Evolutionary conservation across 2,329 filamentous ascomycete species (phyloP).

Genomic region (Aspergillus texensis): DNA sequence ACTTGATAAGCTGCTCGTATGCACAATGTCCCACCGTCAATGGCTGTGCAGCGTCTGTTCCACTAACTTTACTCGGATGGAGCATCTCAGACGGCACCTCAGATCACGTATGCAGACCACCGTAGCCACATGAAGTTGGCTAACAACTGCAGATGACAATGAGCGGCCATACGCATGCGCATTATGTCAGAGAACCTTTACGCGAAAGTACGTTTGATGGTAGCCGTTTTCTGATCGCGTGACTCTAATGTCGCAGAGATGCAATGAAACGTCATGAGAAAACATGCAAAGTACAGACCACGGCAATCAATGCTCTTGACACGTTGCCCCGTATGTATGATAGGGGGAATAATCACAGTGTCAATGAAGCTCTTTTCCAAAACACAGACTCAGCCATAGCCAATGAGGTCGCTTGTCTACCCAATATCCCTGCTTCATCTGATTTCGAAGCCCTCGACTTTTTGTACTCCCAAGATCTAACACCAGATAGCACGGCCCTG

Average conservation of each 20-base stretch:
- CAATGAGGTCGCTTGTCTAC: background rate
- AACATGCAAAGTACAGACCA: constrained; percentile 19
- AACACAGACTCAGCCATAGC: background rate
- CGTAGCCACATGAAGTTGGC: background rate
- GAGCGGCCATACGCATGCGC: constrained; percentile 19
- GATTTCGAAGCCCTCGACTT: constrained; percentile 24
- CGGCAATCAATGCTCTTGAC: background rate
- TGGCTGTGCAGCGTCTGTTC: constrained; percentile 20
- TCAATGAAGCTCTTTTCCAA: background rate
- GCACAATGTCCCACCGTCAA: constrained; percentile 8
- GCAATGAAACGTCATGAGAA: constrained; percentile 25
- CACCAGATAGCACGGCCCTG: constrained; percentile 14
- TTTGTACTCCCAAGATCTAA: constrained; percentile 15
- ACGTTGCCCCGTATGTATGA: background rate
- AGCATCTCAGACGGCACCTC: constrained; percentile 26
- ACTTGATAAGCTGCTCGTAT: background rate
- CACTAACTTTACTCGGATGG: constrained; percentile 23
- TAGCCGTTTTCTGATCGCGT: background rate
- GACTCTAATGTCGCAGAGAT: constrained; percentile 18
- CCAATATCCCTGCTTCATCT: constrained; percentile 8
- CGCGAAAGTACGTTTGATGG: constrained; percentile 18
- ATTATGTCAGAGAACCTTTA: constrained; percentile 21
- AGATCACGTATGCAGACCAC: constrained; percentile 20
- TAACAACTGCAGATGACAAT: constrained; percentile 18
- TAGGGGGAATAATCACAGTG: background rate